Base-by-base conservation (phyloP, 345 rosid species). In the Camelina hispida region DNA sequence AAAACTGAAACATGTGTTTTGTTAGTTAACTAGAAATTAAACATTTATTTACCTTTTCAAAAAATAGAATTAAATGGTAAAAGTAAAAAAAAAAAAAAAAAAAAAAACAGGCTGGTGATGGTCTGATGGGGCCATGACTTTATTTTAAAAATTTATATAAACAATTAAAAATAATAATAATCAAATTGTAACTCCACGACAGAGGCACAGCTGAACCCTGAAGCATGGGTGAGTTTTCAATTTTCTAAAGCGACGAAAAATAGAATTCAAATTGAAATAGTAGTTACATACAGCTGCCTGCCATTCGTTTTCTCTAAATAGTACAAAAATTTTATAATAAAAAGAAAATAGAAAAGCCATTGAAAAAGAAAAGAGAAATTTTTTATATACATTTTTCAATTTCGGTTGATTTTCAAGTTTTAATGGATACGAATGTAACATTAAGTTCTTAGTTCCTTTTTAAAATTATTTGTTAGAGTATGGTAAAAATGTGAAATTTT, bases 281-380 rank as follows among this genome's bases (percentile, higher is more conserved):
- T 63, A 68, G 75, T 76, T 76, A 69, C 70, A 55, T 55, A 70
- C 80, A 70, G 76, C 76, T 70, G 80, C 80, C 76, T 63, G 76
- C 71, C 66, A 43, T 69, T 44, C 32, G 18, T 43, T 68, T 61
- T 20, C 42, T 43, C 40, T 18, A 28, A 50, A 68, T 47, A 75
- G 55, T 12, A 64, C 48, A 16, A 40, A 58, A 61, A 58, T 58
- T 48, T 59, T 40, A 42, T 20, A 68, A 68, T 28, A 7, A 25
- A 16, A 0, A 66, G 37, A 64, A 64, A 64, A 73, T 15, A 44
- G 28, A 25, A 25, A 25, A 23, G 3, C 4, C 4, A 25, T 25
- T 25, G 28, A 25, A 25, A 25, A 25, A 25, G 25, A 25, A 3
- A 25, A 23, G 3, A 23, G 3, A 25, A n/a, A n/a, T n/a, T n/a